phyloP scores from a whole-genome alignment of 2,329 filamentous ascomycete genomes.

The Aspergillus ochraceoroseus region DNA sequence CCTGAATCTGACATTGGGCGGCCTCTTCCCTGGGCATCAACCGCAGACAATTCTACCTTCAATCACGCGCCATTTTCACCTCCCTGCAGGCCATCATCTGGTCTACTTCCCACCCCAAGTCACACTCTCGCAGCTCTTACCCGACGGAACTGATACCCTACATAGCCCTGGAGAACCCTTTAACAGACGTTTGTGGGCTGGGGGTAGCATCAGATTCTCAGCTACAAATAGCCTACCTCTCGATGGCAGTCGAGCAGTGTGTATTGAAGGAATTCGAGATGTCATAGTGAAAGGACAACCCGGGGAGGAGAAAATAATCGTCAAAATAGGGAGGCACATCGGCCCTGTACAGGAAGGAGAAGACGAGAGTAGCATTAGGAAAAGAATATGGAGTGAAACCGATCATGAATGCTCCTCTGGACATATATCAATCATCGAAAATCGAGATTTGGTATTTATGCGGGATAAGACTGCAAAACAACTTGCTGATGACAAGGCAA shows the following conservation, averaged over 20 bases:
- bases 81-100: constrained; percentile 64
- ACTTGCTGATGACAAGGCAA: constrained; percentile 24
- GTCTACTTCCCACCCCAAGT: constrained; percentile 78
- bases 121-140: constrained; percentile 57
- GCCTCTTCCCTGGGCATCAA: constrained; percentile 46
- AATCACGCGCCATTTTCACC: constrained; percentile 24
- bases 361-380: constrained; percentile 32
- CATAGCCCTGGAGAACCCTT: constrained; percentile 72
- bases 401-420: constrained; percentile 37
- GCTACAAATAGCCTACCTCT: constrained; percentile 27
- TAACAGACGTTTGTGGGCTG: constrained; percentile 79
- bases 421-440: constrained; percentile 51
- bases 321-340: constrained; percentile 55
- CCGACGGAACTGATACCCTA: constrained; percentile 77
- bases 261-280: constrained; percentile 47
- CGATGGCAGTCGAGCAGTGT: constrained; percentile 39
- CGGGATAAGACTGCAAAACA: constrained; percentile 44
- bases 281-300: constrained; percentile 48
- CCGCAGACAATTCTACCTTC: constrained; percentile 35
- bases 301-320: constrained; percentile 56
- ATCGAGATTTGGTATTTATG: constrained; percentile 61
- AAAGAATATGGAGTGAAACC: constrained; percentile 43
- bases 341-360: constrained; percentile 38
- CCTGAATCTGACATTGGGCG: constrained; percentile 58
- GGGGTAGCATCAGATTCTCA: constrained; percentile 62